Conservation (phyloP, 768 basidiomycete genomes). For the Austroboletus festivus region DNA sequence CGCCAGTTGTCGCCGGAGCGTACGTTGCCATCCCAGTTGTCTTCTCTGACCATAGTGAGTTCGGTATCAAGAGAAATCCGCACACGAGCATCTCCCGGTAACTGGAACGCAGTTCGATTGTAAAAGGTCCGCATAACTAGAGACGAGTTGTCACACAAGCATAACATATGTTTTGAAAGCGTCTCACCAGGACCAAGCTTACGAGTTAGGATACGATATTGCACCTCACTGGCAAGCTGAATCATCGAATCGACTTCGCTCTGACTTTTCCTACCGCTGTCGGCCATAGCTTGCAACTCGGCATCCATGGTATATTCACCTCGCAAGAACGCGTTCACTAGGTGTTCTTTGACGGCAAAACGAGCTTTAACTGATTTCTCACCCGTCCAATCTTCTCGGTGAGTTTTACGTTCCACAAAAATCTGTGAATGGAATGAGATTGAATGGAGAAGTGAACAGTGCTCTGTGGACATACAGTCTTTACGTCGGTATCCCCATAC, state of each 20-base stretch:
- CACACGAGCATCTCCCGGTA: slow-evolving; percentile 97
- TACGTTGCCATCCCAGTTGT: slow-evolving; percentile 84
- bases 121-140: slow-evolving; percentile 96
- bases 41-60: slow-evolving; percentile 90
- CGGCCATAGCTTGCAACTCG: slow-evolving; percentile 83
- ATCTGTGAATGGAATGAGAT: slow-evolving; percentile 44
- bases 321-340: slow-evolving; percentile 84
- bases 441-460: neutral
- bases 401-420: slow-evolving; percentile 86
- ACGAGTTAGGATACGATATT: slow-evolving; percentile 83
- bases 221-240: slow-evolving; percentile 95
- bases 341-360: slow-evolving; percentile 91
- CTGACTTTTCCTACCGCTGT: slow-evolving; percentile 89
- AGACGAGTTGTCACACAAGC: neutral
- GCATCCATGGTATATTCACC: slow-evolving; percentile 93
- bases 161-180: neutral
- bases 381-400: slow-evolving; percentile 99
- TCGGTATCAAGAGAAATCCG: slow-evolving; percentile 98
- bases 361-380: slow-evolving; percentile 98
- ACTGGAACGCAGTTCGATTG: slow-evolving; percentile 97
- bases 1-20: slow-evolving; percentile 93
- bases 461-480: slow-evolving; percentile 52
- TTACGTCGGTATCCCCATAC: slow-evolving; percentile 88
- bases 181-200: slow-evolving; percentile 74
- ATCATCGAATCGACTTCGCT: slow-evolving; percentile 92